Evolutionary conservation across 1,139 yeast genomes (phyloP), one percentile per base, ranked within the genome.

Genomic region (Zygosaccharomyces pseudobailii): DNA sequence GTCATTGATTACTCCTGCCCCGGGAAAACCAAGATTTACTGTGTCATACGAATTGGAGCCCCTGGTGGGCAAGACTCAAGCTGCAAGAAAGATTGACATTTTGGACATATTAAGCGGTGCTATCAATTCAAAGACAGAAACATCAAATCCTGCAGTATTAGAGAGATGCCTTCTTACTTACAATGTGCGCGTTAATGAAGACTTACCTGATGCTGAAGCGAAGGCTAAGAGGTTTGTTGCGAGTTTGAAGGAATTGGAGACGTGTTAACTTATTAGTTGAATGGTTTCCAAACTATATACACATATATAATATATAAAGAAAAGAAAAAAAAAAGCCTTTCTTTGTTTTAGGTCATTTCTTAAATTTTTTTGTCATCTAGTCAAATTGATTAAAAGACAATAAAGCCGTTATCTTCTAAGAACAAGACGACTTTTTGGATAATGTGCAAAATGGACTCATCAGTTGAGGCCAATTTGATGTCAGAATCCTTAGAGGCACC

Each of bases 391-490:
- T 65, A 73, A 53, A 73, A 73, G 50, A 63, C 66, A 65, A 80
- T 86, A 71, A 84, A 88, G 28, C 95, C 95, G 70, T 88, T 87
- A 57, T 82, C 79, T 67, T 85, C 87, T 60, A 90, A 76, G 62
- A 80, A 76, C 51, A 79, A 71, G 31, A 85, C 82, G 54, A 87
- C 78, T 63, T 83, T 81, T 63, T 79, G 85, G 47, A 88, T 86
- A 45, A 86, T 83, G 47, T 80, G 78, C 52, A 79, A 71, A 46
- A 78, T 74, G 37, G 76, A 72, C 46, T 75, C 76, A 48, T 72
- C 72, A 40, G 71, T 64, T 48, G 78, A 63, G 55, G 79, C 84
- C 34, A 80, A 72, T 38, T 72, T 70, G 53, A 82, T 67, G 54
- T 79, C 82, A 36, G 85, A 78, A 30, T 73, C 68, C 34, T 62